Percentiles rank a stretch among this genome's conserved stretches.
Conservation (phyloP, 768 basidiomycete genomes). For the Russula lepida region DNA sequence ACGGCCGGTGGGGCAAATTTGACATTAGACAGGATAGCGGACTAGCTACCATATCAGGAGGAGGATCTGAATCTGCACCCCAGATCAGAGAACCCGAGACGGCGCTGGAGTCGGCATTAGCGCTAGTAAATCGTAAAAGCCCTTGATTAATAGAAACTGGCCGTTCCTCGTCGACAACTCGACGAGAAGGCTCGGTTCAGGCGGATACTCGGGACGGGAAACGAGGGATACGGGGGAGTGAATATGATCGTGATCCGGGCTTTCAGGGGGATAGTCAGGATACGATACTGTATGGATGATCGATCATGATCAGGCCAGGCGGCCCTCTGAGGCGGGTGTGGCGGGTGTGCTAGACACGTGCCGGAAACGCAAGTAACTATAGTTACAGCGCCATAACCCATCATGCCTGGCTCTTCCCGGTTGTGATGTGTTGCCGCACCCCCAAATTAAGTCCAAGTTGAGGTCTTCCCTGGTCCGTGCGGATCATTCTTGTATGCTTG, state of each 20-base stretch:
- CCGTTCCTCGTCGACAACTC: slow-evolving; percentile 36
- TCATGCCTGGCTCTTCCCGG: not conserved
- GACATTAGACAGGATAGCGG: slow-evolving; percentile 40
- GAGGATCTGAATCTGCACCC: slow-evolving; percentile 31
- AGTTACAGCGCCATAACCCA: not conserved
- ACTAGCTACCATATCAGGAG: slow-evolving; percentile 43
- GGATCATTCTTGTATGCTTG: slow-evolving; percentile 5
- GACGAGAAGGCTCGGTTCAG: slow-evolving; percentile 21
- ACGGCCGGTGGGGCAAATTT: slow-evolving; percentile 21
- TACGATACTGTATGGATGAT: no score
- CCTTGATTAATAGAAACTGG: slow-evolving; percentile 63
- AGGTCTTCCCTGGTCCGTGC: slow-evolving; percentile 4
- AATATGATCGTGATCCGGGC: not conserved
- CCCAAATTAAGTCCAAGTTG: not conserved
- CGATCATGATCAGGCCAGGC: no score
- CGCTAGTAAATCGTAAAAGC: slow-evolving; percentile 77
- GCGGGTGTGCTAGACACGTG: no score
- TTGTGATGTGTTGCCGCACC: not conserved
- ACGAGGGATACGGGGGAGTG: slow-evolving; percentile 24
- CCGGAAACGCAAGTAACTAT: not conserved
- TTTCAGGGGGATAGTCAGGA: not conserved
- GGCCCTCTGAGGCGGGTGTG: no score
- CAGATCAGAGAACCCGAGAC: slow-evolving; percentile 61
- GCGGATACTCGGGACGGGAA: slow-evolving; percentile 31
- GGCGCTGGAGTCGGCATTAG: slow-evolving; percentile 61